Percentiles rank a stretch among this genome's conserved stretches.
phyloP scores from a whole-genome alignment of 305 asterid species.

The Rubia tinctorum region DNA sequence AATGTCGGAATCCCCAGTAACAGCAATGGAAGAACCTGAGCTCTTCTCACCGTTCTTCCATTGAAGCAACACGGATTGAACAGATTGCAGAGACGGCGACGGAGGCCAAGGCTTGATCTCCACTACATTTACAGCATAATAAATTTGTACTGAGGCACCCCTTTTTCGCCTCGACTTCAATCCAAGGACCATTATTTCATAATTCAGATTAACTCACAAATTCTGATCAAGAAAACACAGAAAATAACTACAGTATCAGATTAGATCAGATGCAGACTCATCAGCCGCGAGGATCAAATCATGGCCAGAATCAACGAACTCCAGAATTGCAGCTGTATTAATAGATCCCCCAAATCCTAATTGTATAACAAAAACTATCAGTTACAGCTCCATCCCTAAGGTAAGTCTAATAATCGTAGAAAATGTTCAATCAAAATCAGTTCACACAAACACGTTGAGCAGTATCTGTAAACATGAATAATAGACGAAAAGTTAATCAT shows the following conservation, averaged over 20 bases:
- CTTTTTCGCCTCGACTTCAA: constrained; percentile 58
- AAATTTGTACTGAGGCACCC: constrained; percentile 47
- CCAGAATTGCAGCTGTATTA: constrained; percentile 47
- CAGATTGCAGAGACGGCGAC: constrained; percentile 56
- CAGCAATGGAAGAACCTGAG: constrained; percentile 60
- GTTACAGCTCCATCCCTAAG: not conserved
- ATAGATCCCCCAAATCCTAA: constrained; percentile 76
- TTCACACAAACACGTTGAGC: not conserved
- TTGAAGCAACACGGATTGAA: constrained; percentile 69
- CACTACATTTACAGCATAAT: constrained; percentile 50
- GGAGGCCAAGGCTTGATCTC: constrained; percentile 97
- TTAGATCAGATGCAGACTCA: constrained; percentile 56
- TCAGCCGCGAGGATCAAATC: constrained; percentile 78
- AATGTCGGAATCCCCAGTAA: constrained; percentile 60
- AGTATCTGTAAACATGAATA: not conserved
- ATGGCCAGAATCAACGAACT: constrained; percentile 77
- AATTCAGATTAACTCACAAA: too few species aligned
- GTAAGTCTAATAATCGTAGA: too few species aligned
- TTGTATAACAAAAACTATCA: not conserved
- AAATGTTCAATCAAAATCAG: too few species aligned
- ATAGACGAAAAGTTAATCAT: not conserved
- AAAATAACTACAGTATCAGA: too few species aligned
- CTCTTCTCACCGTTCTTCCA: constrained; percentile 67
- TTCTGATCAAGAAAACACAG: too few species aligned
- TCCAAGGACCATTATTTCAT: constrained; percentile 93